Conservation (phyloP, 345 rosid species). For the Dipteronia dyeriana region DNA sequence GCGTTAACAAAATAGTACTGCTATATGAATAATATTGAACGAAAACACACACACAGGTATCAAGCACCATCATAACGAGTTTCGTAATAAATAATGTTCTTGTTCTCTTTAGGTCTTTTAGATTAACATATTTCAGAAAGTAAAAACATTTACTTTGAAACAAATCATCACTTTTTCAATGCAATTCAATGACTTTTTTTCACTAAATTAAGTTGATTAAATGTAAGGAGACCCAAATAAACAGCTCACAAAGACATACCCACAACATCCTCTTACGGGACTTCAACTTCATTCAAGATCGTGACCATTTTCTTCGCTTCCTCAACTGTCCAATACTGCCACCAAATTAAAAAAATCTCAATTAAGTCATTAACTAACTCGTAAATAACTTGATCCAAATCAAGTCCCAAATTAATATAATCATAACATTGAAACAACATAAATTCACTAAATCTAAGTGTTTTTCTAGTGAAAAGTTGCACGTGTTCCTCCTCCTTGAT, state of each 20-base stretch:
- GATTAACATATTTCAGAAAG: no score
- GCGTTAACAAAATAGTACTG: no score
- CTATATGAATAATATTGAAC: no score
- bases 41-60: not conserved
- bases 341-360: not conserved
- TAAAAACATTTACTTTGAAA: no score
- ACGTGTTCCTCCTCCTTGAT: no score
- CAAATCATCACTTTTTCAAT: not conserved
- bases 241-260: constrained; percentile 35
- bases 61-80: not conserved
- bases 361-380: not conserved
- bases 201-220: not conserved
- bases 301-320: constrained; percentile 71
- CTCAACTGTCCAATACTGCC: constrained; percentile 66
- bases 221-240: not conserved
- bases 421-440: not conserved
- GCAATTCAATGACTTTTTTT: not conserved
- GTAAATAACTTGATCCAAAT: not conserved
- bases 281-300: constrained; percentile 66
- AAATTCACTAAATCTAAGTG: not conserved
- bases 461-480: not conserved
- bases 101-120: no score
- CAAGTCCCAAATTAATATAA: not conserved
- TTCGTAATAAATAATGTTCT: no score
- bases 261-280: constrained; percentile 71